Base-by-base conservation (phyloP, 345 rosid species). In the Turnera subulata region DNA sequence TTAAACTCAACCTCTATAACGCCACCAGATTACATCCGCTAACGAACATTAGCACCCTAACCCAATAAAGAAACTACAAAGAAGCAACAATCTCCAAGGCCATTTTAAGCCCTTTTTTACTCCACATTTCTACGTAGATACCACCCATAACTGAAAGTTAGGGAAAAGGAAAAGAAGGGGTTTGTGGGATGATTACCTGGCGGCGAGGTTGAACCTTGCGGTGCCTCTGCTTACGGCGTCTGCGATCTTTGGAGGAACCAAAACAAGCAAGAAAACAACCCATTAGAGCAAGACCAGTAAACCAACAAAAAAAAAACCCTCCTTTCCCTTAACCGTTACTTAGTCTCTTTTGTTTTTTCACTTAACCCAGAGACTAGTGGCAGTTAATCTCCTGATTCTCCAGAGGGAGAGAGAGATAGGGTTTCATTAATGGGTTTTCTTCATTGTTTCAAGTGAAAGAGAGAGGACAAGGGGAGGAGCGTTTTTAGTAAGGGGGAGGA, bases 241-340 rank as follows among this genome's bases (percentile, higher is more conserved):
- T 81, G 66, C 76, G 80, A 78, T 80, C 77, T 62, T 79, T 83
- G 75, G 89, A 71, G 9, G 94, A 76, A 73, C 99, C 95, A 65
- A 89, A 93, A 66, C 99, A 93, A 44, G 74, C 83, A 55, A 70
- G 73, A 68, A 89, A 89, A 80, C 97, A 93, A 63, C 87, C 85
- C 99, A 93, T 93, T 20, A 6, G 44, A 26, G 14, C 56, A 29
- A 46, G 5, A n/a, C n/a, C n/a, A 29, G 35, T 3, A 8, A 29
- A 29, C 35, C 5, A 29, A 29, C 35, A 29, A 4, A 3, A 29
- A 29, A 15, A 11, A 55, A n/a, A n/a, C n/a, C 33, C 39, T 40
- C 11, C 21, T 18, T 35, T 51, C 18, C 11, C 46, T 58, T 40
- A 24, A 24, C 21, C 46, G 25, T 23, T 2, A 15, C 53, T 23